phyloP scores from a whole-genome alignment of 352 stramenopile species.

The Phytophthora pseudosyringae region DNA sequence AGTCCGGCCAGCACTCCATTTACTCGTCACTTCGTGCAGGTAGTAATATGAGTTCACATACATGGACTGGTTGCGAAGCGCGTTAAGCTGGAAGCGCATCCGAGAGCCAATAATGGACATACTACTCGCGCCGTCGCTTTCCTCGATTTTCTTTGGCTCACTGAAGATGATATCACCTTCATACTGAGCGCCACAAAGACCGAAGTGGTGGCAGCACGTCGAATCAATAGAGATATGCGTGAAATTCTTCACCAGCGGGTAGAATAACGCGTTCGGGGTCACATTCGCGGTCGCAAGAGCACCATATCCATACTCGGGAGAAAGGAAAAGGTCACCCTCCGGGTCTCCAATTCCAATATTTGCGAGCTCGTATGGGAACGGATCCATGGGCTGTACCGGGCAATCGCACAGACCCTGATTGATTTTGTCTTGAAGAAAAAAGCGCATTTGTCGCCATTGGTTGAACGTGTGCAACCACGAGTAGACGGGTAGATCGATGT shows the following conservation, averaged over 20 bases:
- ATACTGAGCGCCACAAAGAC: constrained; percentile 89
- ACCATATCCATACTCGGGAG: constrained; percentile 19
- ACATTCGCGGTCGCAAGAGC: constrained; percentile 32
- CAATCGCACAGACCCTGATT: constrained; percentile 66
- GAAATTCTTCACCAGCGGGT: constrained; percentile 86
- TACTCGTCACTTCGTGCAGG: constrained; percentile 58
- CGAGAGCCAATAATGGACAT: constrained; percentile 75
- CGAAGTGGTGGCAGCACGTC: constrained; percentile 89
- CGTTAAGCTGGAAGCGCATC: constrained; percentile 88
- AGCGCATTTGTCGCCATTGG: constrained; percentile 87
- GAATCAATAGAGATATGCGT: constrained; percentile 89
- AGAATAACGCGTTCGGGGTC: constrained; percentile 77
- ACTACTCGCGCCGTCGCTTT: not conserved
- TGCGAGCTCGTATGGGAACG: constrained; percentile 76
- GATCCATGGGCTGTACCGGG: constrained; percentile 74
- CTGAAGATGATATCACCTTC: constrained; percentile 85
- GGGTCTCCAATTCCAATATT: constrained; percentile 24
- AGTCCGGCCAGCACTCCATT: constrained; percentile 41
- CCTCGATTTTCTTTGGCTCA: constrained; percentile 9
- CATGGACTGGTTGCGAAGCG: constrained; percentile 88
- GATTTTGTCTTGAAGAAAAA: constrained; percentile 82
- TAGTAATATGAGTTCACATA: constrained; percentile 93
- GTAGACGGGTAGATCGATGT: constrained; percentile 86
- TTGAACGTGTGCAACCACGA: constrained; percentile 91
- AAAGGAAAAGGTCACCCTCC: constrained; percentile 16